A percentile compares a stretch with the other conserved stretches of the same genome.
Evolutionary conservation across 192 early-diverging fungal genomes (phyloP).

Genomic region (Mortierella alpina): DNA sequence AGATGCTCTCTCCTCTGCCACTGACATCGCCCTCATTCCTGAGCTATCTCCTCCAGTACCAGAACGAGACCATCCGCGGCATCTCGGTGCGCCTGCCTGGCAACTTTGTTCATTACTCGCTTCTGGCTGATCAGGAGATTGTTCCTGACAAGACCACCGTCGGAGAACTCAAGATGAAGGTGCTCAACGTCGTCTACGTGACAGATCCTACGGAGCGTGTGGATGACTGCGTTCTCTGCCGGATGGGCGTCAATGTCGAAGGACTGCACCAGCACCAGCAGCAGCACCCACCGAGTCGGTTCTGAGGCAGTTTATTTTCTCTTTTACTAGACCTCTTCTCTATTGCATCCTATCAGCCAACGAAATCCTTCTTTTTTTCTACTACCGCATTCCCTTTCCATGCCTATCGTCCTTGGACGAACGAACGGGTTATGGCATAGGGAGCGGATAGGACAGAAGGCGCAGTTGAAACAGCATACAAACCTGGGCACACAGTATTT

Average conservation of each 20-base stretch:
- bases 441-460: too few species aligned
- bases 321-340: too few species aligned
- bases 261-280: conserved; percentile 25
- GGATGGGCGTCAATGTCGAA: conserved; percentile 43
- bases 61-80: conserved; percentile 49
- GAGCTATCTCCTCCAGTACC: conserved; percentile 48
- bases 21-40: conserved; percentile 47
- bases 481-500: too few species aligned
- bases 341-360: too few species aligned
- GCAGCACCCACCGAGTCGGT: too few species aligned
- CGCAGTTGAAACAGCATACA: too few species aligned
- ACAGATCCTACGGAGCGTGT: conserved; percentile 36
- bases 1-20: conserved; percentile 17
- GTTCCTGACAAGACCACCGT: conserved; percentile 43
- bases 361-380: too few species aligned
- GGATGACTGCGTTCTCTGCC: conserved; percentile 45
- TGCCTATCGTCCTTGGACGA: too few species aligned
- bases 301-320: too few species aligned
- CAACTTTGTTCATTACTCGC: conserved; percentile 50
- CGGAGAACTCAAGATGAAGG: conserved; percentile 54
- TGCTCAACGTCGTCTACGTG: conserved; percentile 47
- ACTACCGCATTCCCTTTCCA: too few species aligned
- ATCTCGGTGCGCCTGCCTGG: conserved; percentile 47
- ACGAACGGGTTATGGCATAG: too few species aligned
- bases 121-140: conserved; percentile 35